Evolutionary conservation across 768 basidiomycete species (phyloP).

Genomic region (Mycena metata): DNA sequence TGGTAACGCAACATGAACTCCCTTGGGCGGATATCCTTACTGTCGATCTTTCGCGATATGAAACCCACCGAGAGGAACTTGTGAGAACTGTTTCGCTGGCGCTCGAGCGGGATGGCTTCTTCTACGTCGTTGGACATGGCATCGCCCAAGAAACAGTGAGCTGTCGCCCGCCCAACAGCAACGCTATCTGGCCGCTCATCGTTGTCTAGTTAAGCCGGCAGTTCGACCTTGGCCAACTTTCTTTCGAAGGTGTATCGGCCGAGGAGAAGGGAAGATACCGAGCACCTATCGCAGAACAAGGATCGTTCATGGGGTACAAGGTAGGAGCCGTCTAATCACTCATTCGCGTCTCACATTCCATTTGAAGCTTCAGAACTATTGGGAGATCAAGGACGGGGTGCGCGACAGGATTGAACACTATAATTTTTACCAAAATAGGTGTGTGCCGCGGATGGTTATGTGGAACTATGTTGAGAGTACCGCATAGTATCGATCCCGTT

Average conservation of each 20-base stretch:
- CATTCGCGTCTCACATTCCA: background rate
- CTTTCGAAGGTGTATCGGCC: slow-evolving; percentile 47
- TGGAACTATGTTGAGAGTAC: background rate
- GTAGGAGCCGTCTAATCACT: slow-evolving; percentile 26
- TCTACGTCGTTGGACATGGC: slow-evolving; percentile 52
- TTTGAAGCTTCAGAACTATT: slow-evolving; percentile 49
- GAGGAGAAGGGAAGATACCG: slow-evolving; percentile 49
- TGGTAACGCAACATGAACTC: slow-evolving; percentile 42
- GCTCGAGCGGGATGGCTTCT: slow-evolving; percentile 51
- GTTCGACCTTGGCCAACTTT: slow-evolving; percentile 48
- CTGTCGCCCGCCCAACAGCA: too few relatives aligned
- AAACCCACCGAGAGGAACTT: slow-evolving; percentile 44
- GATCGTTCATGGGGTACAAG: slow-evolving; percentile 53
- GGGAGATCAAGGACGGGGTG: slow-evolving; percentile 53
- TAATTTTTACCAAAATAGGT: slow-evolving; percentile 50
- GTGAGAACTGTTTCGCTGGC: slow-evolving; percentile 47
- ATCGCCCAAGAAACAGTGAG: slow-evolving; percentile 43
- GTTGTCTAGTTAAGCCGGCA: slow-evolving; percentile 45
- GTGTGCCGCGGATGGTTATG: background rate
- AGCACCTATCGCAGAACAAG: slow-evolving; percentile 51
- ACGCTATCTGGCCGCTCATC: background rate
- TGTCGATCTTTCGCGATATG: slow-evolving; percentile 51
- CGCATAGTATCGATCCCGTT: slow-evolving; percentile 47
- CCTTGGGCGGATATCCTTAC: slow-evolving; percentile 54
- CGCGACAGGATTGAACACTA: slow-evolving; percentile 52